Evolutionary conservation across 2,329 filamentous ascomycete species (phyloP).

Genomic region (Neofusicoccum umdonicola): DNA sequence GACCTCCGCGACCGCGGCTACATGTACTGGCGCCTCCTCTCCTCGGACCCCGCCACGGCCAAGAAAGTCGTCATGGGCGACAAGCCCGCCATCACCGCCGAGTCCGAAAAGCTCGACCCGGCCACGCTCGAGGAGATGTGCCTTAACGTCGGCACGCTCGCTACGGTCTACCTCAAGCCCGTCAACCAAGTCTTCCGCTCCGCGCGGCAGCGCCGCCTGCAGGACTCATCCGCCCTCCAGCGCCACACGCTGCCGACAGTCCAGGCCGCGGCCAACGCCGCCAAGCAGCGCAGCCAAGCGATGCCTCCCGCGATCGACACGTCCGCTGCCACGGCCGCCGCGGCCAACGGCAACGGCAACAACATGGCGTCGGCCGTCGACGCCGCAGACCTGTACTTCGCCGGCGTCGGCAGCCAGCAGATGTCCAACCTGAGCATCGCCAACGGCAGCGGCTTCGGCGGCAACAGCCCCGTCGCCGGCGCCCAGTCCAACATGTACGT

Average conservation of each 20-base stretch:
- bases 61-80: conserved; percentile 93
- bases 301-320: conserved; percentile 25
- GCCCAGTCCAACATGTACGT: conserved; percentile 57
- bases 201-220: conserved; percentile 74
- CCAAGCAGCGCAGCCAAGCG: conserved; percentile 25
- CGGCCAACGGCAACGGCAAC: conserved; percentile 24
- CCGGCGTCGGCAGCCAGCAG: conserved; percentile 70
- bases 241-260: conserved; percentile 63
- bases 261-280: conserved; percentile 43
- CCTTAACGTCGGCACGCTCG: conserved; percentile 89
- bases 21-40: conserved; percentile 98
- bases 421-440: conserved; percentile 68
- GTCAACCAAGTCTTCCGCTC: conserved; percentile 95
- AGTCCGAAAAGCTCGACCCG: conserved; percentile 90
- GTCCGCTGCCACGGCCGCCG: not conserved
- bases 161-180: conserved; percentile 96
- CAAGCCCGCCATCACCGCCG: conserved; percentile 93
- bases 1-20: conserved; percentile 94
- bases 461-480: conserved; percentile 22
- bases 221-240: conserved; percentile 83
- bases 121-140: conserved; percentile 95
- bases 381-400: conserved; percentile 89
- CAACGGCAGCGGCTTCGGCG: conserved; percentile 44
- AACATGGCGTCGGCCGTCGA: conserved; percentile 70
- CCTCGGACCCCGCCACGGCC: conserved; percentile 83